Evolutionary conservation across 441 rosid species (phyloP), one percentile per base, ranked within the genome.

Genomic region (Erodium trifolium): DNA sequence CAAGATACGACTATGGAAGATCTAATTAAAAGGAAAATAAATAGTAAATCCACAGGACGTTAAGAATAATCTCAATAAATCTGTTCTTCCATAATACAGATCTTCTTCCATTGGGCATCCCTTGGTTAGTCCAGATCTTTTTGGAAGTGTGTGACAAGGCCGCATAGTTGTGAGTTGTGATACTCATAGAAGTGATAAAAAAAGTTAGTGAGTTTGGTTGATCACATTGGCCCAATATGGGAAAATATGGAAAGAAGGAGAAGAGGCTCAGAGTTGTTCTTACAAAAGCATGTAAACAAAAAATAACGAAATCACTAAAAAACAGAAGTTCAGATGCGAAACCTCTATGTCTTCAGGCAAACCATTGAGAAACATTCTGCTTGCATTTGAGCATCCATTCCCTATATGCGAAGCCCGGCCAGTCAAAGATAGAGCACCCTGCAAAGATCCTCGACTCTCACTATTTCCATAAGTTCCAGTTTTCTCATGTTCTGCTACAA

Each of bases 361-460:
- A 63, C 76, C 69, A 19, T 73, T 72, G 57, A 17, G 67, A 34
- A 75, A 68, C n/a, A 63, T 77, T 72, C 69, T 72, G 53, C 64
- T 66, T 59, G 63, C 63, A 53, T 73, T 67, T 2, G 68, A 43
- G 66, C 66, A 34, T 16, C 62, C 70, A 43, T 79, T 78, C 72
- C 71, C 82, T 68, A 73, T n/a, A 68, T 47, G 64, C 17, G 73
- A 73, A 57, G 74, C 74, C 0, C 81, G 77, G 66, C 83, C 86
- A 41, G 80, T 83, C 74, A 79, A 85, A 63, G 82, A 80, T 2
- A 77, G 80, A 75, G 79, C 83, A 69, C 88, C 74, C 69, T 49
- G 82, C 45, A 83, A 79, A 67, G 78, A 75, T 47, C 73, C 80
- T 2, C 47, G 72, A 71, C 74, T 69, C 76, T 70, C 73, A 67